These are phyloP conservation scores for Eruca vesicaria DNA, from an alignment of 441 rosid species.

Conservation along the genomic window DNA sequence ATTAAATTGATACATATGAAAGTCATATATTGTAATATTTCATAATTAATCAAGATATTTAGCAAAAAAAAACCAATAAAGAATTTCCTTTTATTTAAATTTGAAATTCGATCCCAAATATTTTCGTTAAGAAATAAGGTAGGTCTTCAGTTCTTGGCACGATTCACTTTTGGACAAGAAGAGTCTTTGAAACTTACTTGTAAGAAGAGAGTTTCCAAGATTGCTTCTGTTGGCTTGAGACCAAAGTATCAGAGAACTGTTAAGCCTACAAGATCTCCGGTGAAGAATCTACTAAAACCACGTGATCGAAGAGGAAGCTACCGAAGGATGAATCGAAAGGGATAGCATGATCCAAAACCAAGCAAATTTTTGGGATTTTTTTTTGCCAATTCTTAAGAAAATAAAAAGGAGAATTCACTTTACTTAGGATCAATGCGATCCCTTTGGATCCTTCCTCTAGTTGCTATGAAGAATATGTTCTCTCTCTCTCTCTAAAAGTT, in stretches of 20 bases:
- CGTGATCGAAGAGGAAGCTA: conserved; percentile 51
- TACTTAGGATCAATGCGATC: conserved; percentile 95
- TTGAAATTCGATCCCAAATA: background rate
- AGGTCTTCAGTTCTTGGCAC: background rate
- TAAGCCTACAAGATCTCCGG: background rate
- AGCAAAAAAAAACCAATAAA: background rate
- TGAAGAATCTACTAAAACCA: background rate
- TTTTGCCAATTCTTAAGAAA: background rate
- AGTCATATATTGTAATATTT: background rate
- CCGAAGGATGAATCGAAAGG: conserved; percentile 90
- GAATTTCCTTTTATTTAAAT: background rate
- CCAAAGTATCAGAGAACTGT: background rate
- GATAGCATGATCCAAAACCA: conserved; percentile 90
- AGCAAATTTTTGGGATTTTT: background rate
- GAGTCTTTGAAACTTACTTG: conserved; percentile 10
- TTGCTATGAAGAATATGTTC: conserved; percentile 29
- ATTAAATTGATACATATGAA: too few species aligned
- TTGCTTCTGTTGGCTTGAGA: conserved; percentile 3
- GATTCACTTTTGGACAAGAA: background rate
- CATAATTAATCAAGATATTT: background rate
- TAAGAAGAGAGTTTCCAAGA: background rate
- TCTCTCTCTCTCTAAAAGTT: conserved; percentile 9
- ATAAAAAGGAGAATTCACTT: background rate
- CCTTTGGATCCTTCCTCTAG: conserved; percentile 97
- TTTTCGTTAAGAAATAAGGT: background rate